phyloP scores from a whole-genome alignment of 2,329 filamentous ascomycete genomes.

The Fusarium proliferatum region DNA sequence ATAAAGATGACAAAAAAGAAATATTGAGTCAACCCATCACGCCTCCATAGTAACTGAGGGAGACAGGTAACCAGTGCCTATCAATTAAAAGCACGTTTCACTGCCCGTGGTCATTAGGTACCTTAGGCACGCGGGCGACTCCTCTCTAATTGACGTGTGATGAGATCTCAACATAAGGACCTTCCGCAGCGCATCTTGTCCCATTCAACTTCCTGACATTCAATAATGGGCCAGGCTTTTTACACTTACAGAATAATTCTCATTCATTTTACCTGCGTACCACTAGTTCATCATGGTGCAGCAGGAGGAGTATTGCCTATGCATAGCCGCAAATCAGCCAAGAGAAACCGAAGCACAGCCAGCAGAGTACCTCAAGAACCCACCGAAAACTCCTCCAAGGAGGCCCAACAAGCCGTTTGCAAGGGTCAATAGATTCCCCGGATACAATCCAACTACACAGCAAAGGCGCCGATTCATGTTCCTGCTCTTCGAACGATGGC shows the following conservation, averaged over 20 bases:
- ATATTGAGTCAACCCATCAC: no score
- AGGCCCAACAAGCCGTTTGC: background rate
- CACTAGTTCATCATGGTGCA: background rate
- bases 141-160: no score
- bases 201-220: background rate
- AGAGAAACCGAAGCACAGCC: background rate
- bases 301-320: background rate
- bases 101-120: no score
- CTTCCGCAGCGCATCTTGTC: background rate
- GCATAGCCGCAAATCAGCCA: background rate
- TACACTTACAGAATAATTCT: no score
- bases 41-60: no score
- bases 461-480: background rate
- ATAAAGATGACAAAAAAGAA: no score
- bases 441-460: background rate
- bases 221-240: no score
- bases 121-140: no score
- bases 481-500: background rate
- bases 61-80: no score
- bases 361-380: background rate
- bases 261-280: background rate
- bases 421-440: background rate
- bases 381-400: background rate
- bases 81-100: no score
- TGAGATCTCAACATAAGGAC: no score